Base-by-base conservation (phyloP, 768 basidiomycete species). In the Xanthoconium stramineum region DNA sequence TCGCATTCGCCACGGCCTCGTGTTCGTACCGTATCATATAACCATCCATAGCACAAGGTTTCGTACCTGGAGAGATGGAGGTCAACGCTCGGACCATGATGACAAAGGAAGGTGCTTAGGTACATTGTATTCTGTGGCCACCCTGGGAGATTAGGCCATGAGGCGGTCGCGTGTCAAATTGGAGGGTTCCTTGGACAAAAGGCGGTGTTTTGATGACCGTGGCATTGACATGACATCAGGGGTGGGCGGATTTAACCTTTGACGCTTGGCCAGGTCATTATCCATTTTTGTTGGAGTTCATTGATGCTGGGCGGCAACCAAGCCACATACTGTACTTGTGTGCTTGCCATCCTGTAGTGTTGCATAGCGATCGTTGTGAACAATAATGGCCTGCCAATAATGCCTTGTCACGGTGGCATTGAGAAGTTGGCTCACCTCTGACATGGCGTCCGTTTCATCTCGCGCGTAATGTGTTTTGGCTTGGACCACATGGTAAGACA, bases 161-260 rank as follows among this genome's bases (percentile, higher is more conserved):
- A 70, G 72, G 72, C 10, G 39, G 29, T 58, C 64, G 64, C 68
- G 60, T 73, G 71, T 59, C 53, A 20, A 49, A 29, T 28, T 40
- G 44, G 52, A 58, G 40, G 47, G 36, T 43, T 36, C 19, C n/a
- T 6, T 30, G 39, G 37, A 47, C 6, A 7, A 11, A 53, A 45
- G 57, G 70, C 67, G 48, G 62, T 65, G 49, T 32, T 44, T 24
- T 24, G 24, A 13, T 14, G 50, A 59, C 58, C 29, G 47, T 50
- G 49, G 55, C 37, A 37, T 32, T 40, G 20, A 24, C 30, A 58
- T 62, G 58, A 53, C 50, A 59, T 58, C 57, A 62, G 54, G 59
- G 57, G 64, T 57, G 51, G 47, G 50, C 37, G 53, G 55, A 59
- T 57, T 61, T 72, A 64, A 54, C 48, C 59, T 72, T 58, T 49